These are phyloP conservation scores for Linnemannia elongata DNA, from an alignment of 192 early-diverging fungal genomes.

Conservation along the genomic window DNA sequence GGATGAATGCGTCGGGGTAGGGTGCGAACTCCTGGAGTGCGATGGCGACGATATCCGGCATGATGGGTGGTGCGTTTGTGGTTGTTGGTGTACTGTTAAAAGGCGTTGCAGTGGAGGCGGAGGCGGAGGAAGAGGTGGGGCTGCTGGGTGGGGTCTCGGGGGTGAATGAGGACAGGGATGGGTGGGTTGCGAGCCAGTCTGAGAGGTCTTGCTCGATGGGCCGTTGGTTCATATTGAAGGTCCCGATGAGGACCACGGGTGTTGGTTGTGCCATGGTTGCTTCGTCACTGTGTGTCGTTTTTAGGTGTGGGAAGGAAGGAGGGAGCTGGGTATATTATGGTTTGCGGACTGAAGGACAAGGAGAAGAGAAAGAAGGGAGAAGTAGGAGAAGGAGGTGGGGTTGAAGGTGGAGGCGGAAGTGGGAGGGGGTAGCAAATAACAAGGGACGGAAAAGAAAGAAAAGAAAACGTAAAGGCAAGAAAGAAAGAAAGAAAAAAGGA, in stretches of 20 bases:
- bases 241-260: slow-evolving; percentile 57
- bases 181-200: slow-evolving; percentile 54
- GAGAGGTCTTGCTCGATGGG: slow-evolving; percentile 54
- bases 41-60: slow-evolving; percentile 61
- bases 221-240: slow-evolving; percentile 58
- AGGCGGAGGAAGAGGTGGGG: slow-evolving; percentile 13
- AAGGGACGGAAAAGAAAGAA: background rate
- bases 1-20: slow-evolving; percentile 55
- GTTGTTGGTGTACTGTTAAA: background rate
- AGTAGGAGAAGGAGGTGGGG: background rate
- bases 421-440: background rate
- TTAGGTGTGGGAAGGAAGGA: background rate
- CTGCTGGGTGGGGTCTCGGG: slow-evolving; percentile 28
- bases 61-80: slow-evolving; percentile 12
- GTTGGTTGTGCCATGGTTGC: slow-evolving; percentile 17
- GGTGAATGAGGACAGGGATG: slow-evolving; percentile 22
- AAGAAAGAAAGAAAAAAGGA: background rate
- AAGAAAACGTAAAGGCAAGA: background rate
- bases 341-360: background rate
- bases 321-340: background rate
- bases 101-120: background rate
- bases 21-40: slow-evolving; percentile 60
- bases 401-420: background rate
- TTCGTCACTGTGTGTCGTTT: background rate
- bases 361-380: background rate